phyloP scores from a whole-genome alignment of 495 filamentous ascomycete species.

The Zalerion maritima region DNA sequence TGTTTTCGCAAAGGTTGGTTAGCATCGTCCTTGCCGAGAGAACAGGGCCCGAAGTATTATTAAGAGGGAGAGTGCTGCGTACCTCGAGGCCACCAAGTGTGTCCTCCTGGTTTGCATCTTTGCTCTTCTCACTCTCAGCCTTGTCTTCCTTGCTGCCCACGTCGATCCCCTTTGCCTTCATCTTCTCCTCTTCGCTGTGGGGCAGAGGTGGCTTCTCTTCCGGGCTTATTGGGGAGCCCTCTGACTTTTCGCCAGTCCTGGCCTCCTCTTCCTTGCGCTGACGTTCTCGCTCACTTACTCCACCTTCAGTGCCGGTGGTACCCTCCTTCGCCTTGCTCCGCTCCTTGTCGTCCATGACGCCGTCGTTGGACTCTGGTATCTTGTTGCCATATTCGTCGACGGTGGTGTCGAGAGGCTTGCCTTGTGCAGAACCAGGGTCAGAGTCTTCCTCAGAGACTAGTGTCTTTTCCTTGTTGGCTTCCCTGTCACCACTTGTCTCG shows the following conservation, averaged over 20 bases:
- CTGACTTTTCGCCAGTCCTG: conserved; percentile 42
- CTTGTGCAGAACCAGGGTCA: conserved; percentile 23
- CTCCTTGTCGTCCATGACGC: conserved; percentile 81
- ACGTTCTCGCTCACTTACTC: conserved; percentile 71
- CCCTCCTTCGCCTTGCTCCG: conserved; percentile 61
- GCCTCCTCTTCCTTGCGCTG: conserved; percentile 45
- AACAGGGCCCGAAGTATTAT: neutral
- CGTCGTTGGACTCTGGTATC: conserved; percentile 66
- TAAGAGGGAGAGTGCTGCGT: conserved; percentile 6
- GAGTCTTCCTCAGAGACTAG: conserved; percentile 31
- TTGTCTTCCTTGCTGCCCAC: conserved; percentile 22
- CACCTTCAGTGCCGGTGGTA: conserved; percentile 74
- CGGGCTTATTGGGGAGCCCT: conserved; percentile 65
- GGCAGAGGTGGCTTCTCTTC: conserved; percentile 76
- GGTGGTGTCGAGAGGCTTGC: conserved; percentile 31
- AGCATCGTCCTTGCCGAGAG: conserved; percentile 2
- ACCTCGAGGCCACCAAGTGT: conserved; percentile 55
- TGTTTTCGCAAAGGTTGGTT: conserved; percentile 7
- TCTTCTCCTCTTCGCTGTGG: conserved; percentile 56
- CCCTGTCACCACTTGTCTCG: conserved; percentile 32
- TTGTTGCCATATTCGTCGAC: conserved; percentile 51
- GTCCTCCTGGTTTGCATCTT: conserved; percentile 17
- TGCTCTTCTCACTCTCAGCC: conserved; percentile 15
- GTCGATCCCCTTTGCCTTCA: conserved; percentile 22
- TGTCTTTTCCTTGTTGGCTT: conserved; percentile 13